A percentile compares a stretch with the other conserved stretches of the same genome.
These are phyloP conservation scores for Chlorella sp. DNA, from an alignment of 139 green algal genomes.

Conservation along the genomic window DNA sequence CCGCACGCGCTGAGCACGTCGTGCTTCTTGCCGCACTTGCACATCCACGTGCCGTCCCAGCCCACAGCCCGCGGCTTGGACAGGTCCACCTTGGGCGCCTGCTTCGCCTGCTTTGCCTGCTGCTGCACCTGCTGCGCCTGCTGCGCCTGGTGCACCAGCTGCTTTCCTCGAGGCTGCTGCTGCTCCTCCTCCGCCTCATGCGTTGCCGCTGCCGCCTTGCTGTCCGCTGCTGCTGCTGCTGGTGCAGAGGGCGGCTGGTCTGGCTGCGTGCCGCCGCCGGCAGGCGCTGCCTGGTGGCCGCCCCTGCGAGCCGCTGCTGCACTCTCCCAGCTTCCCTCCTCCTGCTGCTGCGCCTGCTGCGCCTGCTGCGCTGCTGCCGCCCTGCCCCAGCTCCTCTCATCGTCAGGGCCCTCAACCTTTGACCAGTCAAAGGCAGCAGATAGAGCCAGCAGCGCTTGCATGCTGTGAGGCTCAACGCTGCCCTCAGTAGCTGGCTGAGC, in stretches of 20 bases:
- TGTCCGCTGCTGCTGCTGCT: neutral
- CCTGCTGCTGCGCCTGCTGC: neutral
- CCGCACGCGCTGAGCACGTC: neutral
- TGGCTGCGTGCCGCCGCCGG: too few relatives aligned
- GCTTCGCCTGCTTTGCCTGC: neutral
- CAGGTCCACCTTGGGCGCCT: neutral
- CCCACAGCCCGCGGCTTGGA: neutral
- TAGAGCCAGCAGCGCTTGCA: neutral
- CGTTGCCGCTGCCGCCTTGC: too few relatives aligned
- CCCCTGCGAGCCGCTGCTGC: too few relatives aligned
- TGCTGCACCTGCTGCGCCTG: neutral
- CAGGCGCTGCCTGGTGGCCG: too few relatives aligned
- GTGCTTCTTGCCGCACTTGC: neutral
- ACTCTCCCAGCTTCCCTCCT: neutral
- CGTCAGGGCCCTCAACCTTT: neutral
- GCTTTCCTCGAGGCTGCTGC: neutral
- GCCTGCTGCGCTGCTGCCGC: too few relatives aligned
- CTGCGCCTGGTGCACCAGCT: neutral
- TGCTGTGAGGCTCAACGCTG: neutral
- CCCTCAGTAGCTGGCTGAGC: neutral
- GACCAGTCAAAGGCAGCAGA: slow-evolving; percentile 2
- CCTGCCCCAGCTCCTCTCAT: neutral
- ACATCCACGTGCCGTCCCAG: neutral
- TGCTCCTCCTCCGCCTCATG: too few relatives aligned
- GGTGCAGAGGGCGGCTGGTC: too few relatives aligned